Evolutionary conservation across 306 rosid species (phyloP), one percentile per base, ranked within the genome.

Genomic region (Sophora flavescens): DNA sequence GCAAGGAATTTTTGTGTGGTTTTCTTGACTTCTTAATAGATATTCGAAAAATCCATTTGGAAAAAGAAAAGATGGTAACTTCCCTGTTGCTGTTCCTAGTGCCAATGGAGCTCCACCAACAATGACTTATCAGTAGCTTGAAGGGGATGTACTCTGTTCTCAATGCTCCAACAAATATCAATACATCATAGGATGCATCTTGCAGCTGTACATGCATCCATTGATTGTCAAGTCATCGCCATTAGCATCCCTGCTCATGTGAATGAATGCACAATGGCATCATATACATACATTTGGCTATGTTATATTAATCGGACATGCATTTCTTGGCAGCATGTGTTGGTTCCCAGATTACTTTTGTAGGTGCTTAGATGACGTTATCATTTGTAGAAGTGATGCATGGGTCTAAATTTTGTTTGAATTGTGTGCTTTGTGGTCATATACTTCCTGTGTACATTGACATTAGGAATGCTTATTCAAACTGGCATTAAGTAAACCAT

Each of bases 191-290:
- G 91, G 97, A 89, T 92, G 96, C 97, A 95, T 95, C 97, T 82
- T 89, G 99, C 96, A 82, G 99, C 97, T 73, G 87, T 91, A 86
- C 92, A 90, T 95, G 97, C 97, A 90, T 95, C 98, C 96, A 95
- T 95, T 88, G 94, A 90, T 87, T 76, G 78, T 90, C 93, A 90
- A 91, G 92, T 89, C 92, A 90, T 92, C 93, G 87, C 83, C 98
- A 90, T 90, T 85, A 81, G 85, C 93, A 94, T 94, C 92, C 81
- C 81, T 87, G 84, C 85, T 89, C 91, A 83, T 90, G 91, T 86
- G 84, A 86, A 87, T 88, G 92, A 90, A 84, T 85, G 89, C 96
- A 87, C 90, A 78, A 79, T 90, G 97, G 92, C 97, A 88, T 92
- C 92, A 86, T 86, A 81, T 84, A 84, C 97, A 95, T 90, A 80